Evolutionary conservation across 768 basidiomycete species (phyloP).

Genomic region (Mycena latifolia): DNA sequence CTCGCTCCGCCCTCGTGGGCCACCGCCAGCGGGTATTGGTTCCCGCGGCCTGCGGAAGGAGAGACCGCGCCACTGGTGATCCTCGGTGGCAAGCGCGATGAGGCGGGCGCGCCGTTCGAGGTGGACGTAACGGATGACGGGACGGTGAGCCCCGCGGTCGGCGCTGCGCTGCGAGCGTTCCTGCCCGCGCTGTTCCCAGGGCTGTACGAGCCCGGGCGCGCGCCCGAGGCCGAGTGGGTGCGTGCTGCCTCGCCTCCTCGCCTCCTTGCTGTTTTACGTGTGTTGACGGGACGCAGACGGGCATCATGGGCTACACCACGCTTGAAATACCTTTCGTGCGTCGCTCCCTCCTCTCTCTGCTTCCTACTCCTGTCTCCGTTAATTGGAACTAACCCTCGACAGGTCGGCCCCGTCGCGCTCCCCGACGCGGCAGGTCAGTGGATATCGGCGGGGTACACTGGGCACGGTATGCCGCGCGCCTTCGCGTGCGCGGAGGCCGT

Average conservation of each 20-base stretch:
- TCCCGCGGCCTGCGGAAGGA: constrained; percentile 65
- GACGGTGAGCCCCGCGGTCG: constrained; percentile 58
- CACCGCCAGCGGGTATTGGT: constrained; percentile 78
- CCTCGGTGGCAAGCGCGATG: constrained; percentile 76
- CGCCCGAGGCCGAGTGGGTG: constrained; percentile 89
- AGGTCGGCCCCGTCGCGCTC: constrained; percentile 60
- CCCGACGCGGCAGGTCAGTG: constrained; percentile 55
- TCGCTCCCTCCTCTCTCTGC: constrained; percentile 16
- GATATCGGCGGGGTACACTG: constrained; percentile 65
- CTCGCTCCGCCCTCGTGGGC: constrained; percentile 58
- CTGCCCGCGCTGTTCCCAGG: constrained; percentile 70
- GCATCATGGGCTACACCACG: constrained; percentile 84
- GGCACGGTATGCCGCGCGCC: constrained; percentile 73
- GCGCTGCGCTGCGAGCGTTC: constrained; percentile 65
- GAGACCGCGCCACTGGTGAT: constrained; percentile 69
- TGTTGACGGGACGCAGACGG: constrained; percentile 62
- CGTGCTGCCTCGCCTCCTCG: constrained; percentile 40
- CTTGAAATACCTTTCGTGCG: constrained; percentile 76
- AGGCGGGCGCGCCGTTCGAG: constrained; percentile 59
- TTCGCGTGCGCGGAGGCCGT: constrained; percentile 59
- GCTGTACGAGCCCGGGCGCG: constrained; percentile 57
- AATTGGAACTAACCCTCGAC: no score
- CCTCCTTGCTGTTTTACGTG: neutral
- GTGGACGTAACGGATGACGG: constrained; percentile 70
- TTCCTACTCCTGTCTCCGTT: neutral